These are phyloP conservation scores for Agroathelia rolfsii DNA, from an alignment of 1,284 basidiomycete genomes.

Conservation along the genomic window DNA sequence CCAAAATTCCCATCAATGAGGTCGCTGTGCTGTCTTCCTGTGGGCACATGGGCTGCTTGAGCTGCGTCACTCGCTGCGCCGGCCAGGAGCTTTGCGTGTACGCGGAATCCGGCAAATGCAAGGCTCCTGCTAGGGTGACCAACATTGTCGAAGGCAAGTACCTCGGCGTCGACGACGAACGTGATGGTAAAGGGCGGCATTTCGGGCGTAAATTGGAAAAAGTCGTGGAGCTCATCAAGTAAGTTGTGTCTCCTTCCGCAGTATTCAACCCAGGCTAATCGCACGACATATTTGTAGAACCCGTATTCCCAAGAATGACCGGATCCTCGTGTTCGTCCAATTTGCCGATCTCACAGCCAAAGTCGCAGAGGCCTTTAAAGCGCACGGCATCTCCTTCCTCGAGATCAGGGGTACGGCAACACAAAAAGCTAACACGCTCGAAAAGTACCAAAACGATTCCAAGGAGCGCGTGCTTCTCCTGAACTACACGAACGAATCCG, in stretches of 20 bases:
- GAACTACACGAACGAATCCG: conserved; percentile 89
- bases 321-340: conserved; percentile 87
- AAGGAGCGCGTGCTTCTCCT: conserved; percentile 76
- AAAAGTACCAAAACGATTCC: conserved; percentile 74
- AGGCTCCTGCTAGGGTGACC: conserved; percentile 58
- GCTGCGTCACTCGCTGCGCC: conserved; percentile 64
- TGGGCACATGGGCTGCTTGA: conserved; percentile 76
- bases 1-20: conserved; percentile 52
- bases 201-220: conserved; percentile 86
- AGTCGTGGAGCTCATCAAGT: conserved; percentile 78
- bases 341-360: conserved; percentile 90
- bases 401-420: conserved; percentile 77
- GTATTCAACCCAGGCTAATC: no score
- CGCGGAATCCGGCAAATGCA: conserved; percentile 56
- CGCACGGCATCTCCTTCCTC: conserved; percentile 66
- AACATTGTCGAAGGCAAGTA: conserved; percentile 80
- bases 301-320: conserved; percentile 63
- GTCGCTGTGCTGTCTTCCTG: conserved; percentile 84
- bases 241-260: conserved; percentile 23
- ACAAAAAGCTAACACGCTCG: conserved; percentile 70
- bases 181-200: conserved; percentile 65
- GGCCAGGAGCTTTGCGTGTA: conserved; percentile 78
- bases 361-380: conserved; percentile 72
- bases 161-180: conserved; percentile 76
- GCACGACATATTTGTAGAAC: conserved; percentile 34